Conservation (phyloP, 2,329 filamentous ascomycete genomes). For the Claviceps arundinis region DNA sequence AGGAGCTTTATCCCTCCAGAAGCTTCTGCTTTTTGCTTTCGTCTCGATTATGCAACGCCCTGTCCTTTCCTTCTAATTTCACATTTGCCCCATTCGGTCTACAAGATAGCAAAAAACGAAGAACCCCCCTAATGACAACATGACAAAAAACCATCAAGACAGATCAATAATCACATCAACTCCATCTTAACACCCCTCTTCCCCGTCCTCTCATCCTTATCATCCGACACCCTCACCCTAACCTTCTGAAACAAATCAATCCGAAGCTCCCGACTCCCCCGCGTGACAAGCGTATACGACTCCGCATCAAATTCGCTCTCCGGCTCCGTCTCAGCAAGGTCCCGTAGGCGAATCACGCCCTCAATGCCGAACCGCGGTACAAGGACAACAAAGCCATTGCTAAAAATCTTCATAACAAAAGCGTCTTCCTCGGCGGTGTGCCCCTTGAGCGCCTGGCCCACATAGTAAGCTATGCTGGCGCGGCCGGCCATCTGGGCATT, state of each 20-base stretch:
- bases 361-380: constrained; percentile 95
- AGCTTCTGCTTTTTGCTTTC: no score
- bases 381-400: constrained; percentile 93
- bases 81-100: no score
- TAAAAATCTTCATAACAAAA: constrained; percentile 94
- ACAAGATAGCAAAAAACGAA: no score
- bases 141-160: no score
- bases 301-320: constrained; percentile 77
- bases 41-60: no score
- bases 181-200: constrained; percentile 83
- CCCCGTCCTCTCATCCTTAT: constrained; percentile 88
- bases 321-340: constrained; percentile 65
- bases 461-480: constrained; percentile 93
- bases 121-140: no score
- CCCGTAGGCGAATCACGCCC: constrained; percentile 72
- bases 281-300: constrained; percentile 59
- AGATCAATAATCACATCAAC: constrained; percentile 21
- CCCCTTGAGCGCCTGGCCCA: constrained; percentile 86
- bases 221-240: constrained; percentile 74
- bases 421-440: constrained; percentile 69
- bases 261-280: constrained; percentile 38
- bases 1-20: no score
- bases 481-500: constrained; percentile 94
- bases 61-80: no score
- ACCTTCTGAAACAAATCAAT: constrained; percentile 91